These are phyloP conservation scores for Botrytis paeoniae DNA, from an alignment of 2,329 filamentous ascomycete species.

Conservation along the genomic window DNA sequence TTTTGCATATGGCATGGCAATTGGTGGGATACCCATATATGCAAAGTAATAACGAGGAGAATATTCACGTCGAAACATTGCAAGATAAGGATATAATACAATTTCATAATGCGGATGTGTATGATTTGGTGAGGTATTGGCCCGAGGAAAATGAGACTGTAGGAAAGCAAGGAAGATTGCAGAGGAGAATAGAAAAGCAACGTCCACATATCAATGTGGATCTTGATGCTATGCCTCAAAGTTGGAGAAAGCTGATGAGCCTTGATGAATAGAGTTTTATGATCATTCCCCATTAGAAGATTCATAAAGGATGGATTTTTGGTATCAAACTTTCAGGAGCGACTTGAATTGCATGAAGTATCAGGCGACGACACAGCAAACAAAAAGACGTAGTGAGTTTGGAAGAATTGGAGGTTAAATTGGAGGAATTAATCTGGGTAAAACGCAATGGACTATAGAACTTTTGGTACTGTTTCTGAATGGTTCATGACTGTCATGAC, in stretches of 20 bases:
- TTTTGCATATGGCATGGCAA: slow-evolving; percentile 1
- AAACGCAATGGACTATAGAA: neutral
- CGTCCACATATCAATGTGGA: neutral
- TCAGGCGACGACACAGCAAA: neutral
- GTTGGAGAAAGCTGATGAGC: slow-evolving; percentile 1
- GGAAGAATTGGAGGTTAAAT: neutral
- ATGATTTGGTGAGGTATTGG: neutral
- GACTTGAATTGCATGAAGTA: neutral
- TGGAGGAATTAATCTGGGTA: neutral
- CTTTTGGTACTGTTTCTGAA: neutral
- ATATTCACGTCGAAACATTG: neutral
- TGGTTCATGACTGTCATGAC: neutral
- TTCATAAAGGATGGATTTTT: neutral
- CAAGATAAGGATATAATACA: slow-evolving; percentile 7
- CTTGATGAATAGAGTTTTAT: neutral
- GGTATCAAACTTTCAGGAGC: neutral
- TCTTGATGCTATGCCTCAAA: neutral
- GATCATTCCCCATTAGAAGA: neutral
- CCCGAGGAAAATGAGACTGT: neutral
- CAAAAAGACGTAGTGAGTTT: neutral
- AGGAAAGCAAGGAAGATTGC: neutral
- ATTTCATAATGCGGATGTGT: slow-evolving; percentile 1
- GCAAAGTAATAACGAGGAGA: neutral
- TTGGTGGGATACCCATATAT: neutral
- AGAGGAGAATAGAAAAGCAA: neutral